phyloP scores from a whole-genome alignment of 306 rosid species.

The Delonix regia region DNA sequence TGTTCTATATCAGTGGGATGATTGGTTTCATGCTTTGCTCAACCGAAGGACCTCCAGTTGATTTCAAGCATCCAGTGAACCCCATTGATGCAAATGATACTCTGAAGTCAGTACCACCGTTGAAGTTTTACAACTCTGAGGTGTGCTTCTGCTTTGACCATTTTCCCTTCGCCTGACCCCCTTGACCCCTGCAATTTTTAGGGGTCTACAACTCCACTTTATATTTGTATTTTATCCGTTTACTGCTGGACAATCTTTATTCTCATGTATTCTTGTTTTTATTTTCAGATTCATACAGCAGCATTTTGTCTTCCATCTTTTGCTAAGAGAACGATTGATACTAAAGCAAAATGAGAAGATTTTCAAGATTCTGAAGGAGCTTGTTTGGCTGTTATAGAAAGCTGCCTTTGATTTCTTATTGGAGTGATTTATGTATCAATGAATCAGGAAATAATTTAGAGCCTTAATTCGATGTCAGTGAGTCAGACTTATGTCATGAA shows the following conservation, averaged over 20 bases:
- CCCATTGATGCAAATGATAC: conserved; percentile 58
- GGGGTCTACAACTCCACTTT: neutral
- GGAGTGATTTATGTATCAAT: conserved; percentile 40
- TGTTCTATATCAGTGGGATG: conserved; percentile 75
- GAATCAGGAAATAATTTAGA: conserved; percentile 53
- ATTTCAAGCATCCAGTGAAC: conserved; percentile 95
- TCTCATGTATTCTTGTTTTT: neutral
- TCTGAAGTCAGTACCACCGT: conserved; percentile 49
- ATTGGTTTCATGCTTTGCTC: conserved; percentile 99
- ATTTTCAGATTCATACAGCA: conserved; percentile 81
- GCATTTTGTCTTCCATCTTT: conserved; percentile 97
- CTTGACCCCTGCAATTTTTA: too few relatives aligned
- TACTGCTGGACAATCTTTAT: neutral
- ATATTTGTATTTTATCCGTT: neutral
- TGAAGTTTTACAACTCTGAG: conserved; percentile 96
- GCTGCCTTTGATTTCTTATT: conserved; percentile 23
- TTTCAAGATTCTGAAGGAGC: conserved; percentile 31
- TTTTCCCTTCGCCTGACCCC: neutral
- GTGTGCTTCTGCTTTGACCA: conserved; percentile 44
- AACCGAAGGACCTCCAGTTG: conserved; percentile 87
- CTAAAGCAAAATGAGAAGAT: conserved; percentile 54
- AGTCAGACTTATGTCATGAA: conserved; percentile 44
- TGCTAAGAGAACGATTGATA: conserved; percentile 80
- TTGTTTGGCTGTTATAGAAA: conserved; percentile 10
- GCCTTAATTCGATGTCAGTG: conserved; percentile 45